Evolutionary conservation across 805 yeast species (phyloP).

Genomic region (Saccharomycopsis selenospora): DNA sequence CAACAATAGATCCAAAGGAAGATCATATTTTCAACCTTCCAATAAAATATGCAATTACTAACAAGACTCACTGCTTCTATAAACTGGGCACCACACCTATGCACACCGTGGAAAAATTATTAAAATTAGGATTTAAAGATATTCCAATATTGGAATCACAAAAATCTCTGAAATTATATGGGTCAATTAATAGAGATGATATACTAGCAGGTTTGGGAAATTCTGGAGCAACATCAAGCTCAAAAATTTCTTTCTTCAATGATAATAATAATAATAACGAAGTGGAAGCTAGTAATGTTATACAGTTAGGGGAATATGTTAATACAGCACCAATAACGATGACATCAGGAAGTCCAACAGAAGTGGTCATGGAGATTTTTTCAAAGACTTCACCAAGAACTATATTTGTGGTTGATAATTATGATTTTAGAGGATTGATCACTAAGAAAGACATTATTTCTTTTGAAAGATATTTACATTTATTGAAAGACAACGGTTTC

Average conservation of each 20-base stretch:
- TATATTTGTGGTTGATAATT: slow-evolving; percentile 53
- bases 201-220: too few species aligned
- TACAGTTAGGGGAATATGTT: not conserved
- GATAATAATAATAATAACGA: not conserved
- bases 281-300: not conserved
- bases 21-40: slow-evolving; percentile 49
- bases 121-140: slow-evolving; percentile 4
- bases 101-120: not conserved
- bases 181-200: not conserved
- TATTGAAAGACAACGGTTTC: slow-evolving; percentile 14
- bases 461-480: slow-evolving; percentile 40
- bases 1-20: slow-evolving; percentile 67
- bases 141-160: not conserved
- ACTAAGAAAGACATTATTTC: slow-evolving; percentile 78
- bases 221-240: too few species aligned
- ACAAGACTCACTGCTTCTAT: slow-evolving; percentile 25
- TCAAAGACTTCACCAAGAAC: slow-evolving; percentile 73
- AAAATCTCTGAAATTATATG: not conserved
- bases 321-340: slow-evolving; percentile 36
- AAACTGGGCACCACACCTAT: not conserved
- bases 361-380: slow-evolving; percentile 59
- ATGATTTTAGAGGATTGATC: slow-evolving; percentile 61
- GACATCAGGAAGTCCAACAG: slow-evolving; percentile 45
- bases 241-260: not conserved
- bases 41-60: slow-evolving; percentile 56